Conservation (phyloP, 768 basidiomycete genomes). For the Clitopilus passeckerianus region DNA sequence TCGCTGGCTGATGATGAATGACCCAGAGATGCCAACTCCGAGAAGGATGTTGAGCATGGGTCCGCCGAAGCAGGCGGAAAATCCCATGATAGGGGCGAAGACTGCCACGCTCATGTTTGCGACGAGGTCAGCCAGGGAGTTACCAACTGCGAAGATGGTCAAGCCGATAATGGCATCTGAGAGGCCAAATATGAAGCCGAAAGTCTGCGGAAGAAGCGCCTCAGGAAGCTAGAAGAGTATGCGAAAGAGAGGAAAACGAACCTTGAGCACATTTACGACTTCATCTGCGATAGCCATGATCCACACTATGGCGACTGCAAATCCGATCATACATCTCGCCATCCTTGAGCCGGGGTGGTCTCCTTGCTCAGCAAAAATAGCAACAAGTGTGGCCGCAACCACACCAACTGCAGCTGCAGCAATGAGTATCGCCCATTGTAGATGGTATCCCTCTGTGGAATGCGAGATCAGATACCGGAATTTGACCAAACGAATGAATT, state of each 20-base stretch:
- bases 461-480: slow-evolving; percentile 3
- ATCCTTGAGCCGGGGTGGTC: slow-evolving; percentile 53
- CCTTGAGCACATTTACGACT: slow-evolving; percentile 86
- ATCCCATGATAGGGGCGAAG: slow-evolving; percentile 91
- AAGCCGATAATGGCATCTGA: slow-evolving; percentile 97
- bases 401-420: slow-evolving; percentile 53
- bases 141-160: slow-evolving; percentile 95
- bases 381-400: slow-evolving; percentile 47
- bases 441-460: slow-evolving; percentile 35
- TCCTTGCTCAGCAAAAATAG: slow-evolving; percentile 57
- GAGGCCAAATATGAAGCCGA: slow-evolving; percentile 91
- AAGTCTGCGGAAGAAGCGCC: slow-evolving; percentile 50
- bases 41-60: slow-evolving; percentile 91
- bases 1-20: slow-evolving; percentile 71
- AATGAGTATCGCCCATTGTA: slow-evolving; percentile 47
- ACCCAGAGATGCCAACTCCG: slow-evolving; percentile 89
- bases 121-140: slow-evolving; percentile 93
- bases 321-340: slow-evolving; percentile 85
- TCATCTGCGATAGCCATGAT: slow-evolving; percentile 98
- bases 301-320: slow-evolving; percentile 89
- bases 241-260: slow-evolving; percentile 23
- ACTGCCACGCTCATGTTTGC: slow-evolving; percentile 95
- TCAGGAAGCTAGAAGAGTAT: background rate
- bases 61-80: slow-evolving; percentile 92
- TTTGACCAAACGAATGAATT: background rate